Conservation (phyloP, 257 asterid genomes). For the Przewalskia tangutica region DNA sequence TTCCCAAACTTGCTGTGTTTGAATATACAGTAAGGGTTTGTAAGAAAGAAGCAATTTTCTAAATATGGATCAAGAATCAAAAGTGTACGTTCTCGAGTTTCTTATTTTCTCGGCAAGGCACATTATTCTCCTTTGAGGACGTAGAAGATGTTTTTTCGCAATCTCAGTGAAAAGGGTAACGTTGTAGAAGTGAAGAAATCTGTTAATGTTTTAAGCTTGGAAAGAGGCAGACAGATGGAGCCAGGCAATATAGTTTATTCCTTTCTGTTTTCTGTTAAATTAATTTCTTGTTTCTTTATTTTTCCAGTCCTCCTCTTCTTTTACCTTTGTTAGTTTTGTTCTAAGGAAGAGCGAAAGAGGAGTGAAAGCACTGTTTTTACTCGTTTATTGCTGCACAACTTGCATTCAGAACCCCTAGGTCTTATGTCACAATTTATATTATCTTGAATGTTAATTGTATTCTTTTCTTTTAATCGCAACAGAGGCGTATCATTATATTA, state of each 20-base stretch:
- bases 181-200: constrained; percentile 17
- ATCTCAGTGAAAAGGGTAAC: constrained; percentile 14
- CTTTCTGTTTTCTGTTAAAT: neutral
- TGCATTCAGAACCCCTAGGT: neutral
- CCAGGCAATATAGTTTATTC: constrained; percentile 46
- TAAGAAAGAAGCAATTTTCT: constrained; percentile 1
- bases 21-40: neutral
- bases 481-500: neutral
- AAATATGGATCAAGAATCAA: constrained; percentile 17
- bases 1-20: neutral
- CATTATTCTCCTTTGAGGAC: neutral
- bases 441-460: neutral
- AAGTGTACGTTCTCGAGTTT: neutral
- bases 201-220: constrained; percentile 1
- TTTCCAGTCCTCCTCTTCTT: neutral
- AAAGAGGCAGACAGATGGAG: constrained; percentile 80
- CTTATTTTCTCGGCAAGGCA: neutral
- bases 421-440: neutral
- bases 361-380: neutral
- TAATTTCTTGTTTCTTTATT: neutral
- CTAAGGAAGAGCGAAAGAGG: neutral
- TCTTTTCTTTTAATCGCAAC: neutral
- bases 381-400: neutral
- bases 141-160: neutral
- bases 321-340: neutral